phyloP scores from a whole-genome alignment of 2,329 filamentous ascomycete genomes.

The Aspergillus bombycis region DNA sequence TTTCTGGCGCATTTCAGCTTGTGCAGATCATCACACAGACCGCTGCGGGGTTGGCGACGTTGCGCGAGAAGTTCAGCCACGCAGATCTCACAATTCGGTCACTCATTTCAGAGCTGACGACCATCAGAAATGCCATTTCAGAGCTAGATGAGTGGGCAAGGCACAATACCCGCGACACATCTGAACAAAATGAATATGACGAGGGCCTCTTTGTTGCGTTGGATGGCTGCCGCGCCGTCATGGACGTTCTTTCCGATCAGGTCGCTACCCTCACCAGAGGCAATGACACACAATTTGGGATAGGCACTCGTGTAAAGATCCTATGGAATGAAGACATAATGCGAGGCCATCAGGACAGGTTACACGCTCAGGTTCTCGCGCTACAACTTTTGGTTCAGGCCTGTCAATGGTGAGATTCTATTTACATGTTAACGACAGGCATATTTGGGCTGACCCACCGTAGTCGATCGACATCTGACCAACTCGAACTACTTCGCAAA shows the following conservation, averaged over 20 bases:
- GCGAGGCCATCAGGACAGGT: conserved; percentile 37
- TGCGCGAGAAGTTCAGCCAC: conserved; percentile 39
- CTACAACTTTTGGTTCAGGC: conserved; percentile 43
- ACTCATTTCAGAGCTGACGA: conserved; percentile 39
- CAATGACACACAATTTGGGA: conserved; percentile 24
- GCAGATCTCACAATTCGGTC: conserved; percentile 43
- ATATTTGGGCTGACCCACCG: conserved; percentile 2
- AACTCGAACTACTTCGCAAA: conserved; percentile 37
- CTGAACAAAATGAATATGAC: conserved; percentile 31
- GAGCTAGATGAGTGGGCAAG: conserved; percentile 41
- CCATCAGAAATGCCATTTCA: conserved; percentile 40
- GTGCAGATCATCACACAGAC: conserved; percentile 38
- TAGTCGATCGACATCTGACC: conserved; percentile 39
- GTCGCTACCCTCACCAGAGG: conserved; percentile 33
- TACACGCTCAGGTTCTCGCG: conserved; percentile 42
- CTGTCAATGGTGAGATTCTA: conserved; percentile 38
- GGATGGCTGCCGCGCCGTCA: conserved; percentile 39
- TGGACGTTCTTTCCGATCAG: conserved; percentile 40
- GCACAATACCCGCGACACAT: conserved; percentile 26
- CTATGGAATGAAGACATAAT: conserved; percentile 44
- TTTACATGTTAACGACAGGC: not conserved
- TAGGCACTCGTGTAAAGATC: conserved; percentile 32
- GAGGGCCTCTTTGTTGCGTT: conserved; percentile 37
- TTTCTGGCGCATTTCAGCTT: conserved; percentile 39
- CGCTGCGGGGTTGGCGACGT: conserved; percentile 33